These are phyloP conservation scores for Dictyostelium citrinum DNA, from an alignment of 78 protist genomes.

Conservation along the genomic window DNA sequence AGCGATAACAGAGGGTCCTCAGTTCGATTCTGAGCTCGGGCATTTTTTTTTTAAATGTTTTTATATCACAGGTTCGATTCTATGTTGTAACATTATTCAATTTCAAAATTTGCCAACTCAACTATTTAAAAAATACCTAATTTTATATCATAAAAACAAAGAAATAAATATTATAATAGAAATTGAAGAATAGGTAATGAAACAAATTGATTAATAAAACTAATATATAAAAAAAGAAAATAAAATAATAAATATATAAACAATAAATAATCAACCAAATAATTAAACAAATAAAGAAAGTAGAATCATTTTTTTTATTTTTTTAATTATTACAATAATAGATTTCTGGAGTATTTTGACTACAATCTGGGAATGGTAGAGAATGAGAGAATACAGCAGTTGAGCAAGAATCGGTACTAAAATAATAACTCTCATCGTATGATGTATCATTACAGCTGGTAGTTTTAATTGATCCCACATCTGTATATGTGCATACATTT, in stretches of 20 bases:
- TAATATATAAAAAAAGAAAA: no score
- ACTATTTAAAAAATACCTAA: no score
- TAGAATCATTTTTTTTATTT: background rate
- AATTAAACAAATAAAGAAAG: no score
- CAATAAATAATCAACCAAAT: no score
- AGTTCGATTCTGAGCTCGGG: background rate
- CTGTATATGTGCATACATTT: background rate
- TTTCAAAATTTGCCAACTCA: no score
- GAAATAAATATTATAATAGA: no score
- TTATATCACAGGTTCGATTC: no score
- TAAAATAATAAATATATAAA: no score
- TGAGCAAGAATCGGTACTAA: background rate
- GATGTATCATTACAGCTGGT: background rate
- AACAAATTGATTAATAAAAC: no score
- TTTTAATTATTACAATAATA: background rate
- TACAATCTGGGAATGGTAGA: background rate
- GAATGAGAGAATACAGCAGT: background rate
- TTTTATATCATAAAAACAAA: no score
- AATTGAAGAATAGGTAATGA: no score
- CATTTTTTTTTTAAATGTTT: background rate
- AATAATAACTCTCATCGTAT: background rate
- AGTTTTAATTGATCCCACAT: background rate
- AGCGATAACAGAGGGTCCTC: background rate
- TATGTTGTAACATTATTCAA: no score
- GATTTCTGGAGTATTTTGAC: background rate